Base-by-base conservation (phyloP, 1,139 yeast species). In the Blastobotrys serpentis region DNA sequence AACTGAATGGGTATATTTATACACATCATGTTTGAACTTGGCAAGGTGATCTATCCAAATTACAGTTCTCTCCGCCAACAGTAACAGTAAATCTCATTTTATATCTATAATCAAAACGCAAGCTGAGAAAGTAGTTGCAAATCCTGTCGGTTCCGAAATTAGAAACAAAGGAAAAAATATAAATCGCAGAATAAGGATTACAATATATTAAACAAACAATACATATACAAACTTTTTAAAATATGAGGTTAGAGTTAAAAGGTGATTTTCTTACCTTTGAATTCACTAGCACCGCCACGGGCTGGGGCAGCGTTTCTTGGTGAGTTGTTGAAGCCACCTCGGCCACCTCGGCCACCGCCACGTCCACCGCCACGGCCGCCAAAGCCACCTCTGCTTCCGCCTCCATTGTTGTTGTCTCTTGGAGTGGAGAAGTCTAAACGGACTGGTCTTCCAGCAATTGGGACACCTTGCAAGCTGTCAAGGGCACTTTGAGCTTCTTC, bases 371-470 rank as follows among this genome's bases (percentile, higher is more conserved):
- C 70, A 50, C 76, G 69, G 42, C 63, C 57, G 43, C 76, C 69
- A 44, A 72, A 63, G 52, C 74, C 70, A 55, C 58, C 59, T 21
- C 74, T 64, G 47, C 79, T 73, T 51, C 79, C 77, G 50, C 72
- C 70, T 53, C 68, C 66, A 50, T 59, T 60, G 64, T 67, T 64
- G 63, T 65, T 64, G 56, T 82, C 88, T 73, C 86, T 86, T 69
- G 98, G 98, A 54, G 96, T 81, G 46, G 97, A 86, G 79, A 69
- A 92, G 74, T 92, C 98, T 60, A 92, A 78, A 78, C 98, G 87
- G 63, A 94, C 86, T 55, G 96, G 81, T 76, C 98, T 86, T 61
- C 95, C 96, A 60, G 82, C 90, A 62, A 92, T 77, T 74, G 82
- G 80, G 70, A 83, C 84, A 67, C 98, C 98, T 69, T 87, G 86